Percentiles rank a stretch among this genome's conserved stretches.
These are phyloP conservation scores for Nepenthes gracilis DNA, from an alignment of 148 eudicot species.

Conservation along the genomic window DNA sequence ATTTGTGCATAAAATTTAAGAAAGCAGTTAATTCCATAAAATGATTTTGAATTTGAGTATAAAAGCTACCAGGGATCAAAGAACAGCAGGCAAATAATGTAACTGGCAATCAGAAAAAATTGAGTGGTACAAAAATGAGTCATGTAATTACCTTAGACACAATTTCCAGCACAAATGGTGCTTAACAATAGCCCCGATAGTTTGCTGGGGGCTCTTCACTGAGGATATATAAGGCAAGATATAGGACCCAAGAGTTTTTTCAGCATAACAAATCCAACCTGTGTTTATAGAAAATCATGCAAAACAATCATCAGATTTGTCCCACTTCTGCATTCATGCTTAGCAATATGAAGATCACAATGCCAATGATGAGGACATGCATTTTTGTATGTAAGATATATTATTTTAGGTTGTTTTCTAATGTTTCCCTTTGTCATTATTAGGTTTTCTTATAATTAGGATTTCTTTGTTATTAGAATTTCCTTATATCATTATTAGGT, in stretches of 20 bases:
- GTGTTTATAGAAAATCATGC: not conserved
- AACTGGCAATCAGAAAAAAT: not conserved
- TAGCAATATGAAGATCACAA: not conserved
- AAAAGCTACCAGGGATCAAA: not conserved
- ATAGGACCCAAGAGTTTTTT: constrained; percentile 92
- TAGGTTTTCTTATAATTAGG: too few species aligned
- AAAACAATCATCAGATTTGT: not conserved
- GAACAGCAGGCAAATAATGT: too few species aligned
- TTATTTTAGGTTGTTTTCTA: too few species aligned
- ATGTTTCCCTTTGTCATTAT: too few species aligned
- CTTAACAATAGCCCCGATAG: constrained; percentile 81
- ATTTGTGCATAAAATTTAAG: too few species aligned
- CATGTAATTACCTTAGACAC: constrained; percentile 42
- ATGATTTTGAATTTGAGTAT: not conserved
- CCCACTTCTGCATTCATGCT: not conserved
- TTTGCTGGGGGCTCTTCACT: constrained; percentile 97
- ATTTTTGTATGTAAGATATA: too few species aligned
- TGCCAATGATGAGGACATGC: not conserved
- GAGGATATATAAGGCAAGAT: constrained; percentile 90
- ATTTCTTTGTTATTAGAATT: too few species aligned
- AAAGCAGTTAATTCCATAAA: too few species aligned
- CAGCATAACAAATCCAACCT: constrained; percentile 99
- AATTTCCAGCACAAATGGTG: constrained; percentile 56
- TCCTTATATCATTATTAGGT: too few species aligned
- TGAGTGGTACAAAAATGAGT: not conserved